These are phyloP conservation scores for Pseudonitzschia multiseries DNA, from an alignment of 108 stramenopile genomes.

Conservation along the genomic window DNA sequence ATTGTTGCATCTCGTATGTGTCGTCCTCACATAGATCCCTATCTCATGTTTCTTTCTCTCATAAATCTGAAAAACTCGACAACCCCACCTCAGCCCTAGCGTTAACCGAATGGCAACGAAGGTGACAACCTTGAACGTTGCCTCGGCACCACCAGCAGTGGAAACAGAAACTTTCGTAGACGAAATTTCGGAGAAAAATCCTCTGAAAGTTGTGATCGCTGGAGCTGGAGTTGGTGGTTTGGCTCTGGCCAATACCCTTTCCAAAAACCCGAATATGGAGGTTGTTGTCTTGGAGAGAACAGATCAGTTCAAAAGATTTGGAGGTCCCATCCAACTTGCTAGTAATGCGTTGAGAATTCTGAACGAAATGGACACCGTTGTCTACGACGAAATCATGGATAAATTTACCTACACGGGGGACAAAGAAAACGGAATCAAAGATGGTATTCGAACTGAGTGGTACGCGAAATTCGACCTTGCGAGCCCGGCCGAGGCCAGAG, in stretches of 20 bases:
- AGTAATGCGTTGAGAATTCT: slow-evolving; percentile 68
- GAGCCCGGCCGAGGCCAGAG: slow-evolving; percentile 49
- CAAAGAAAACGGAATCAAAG: slow-evolving; percentile 62
- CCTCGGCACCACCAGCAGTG: not conserved
- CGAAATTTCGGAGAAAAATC: slow-evolving; percentile 41
- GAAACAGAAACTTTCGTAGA: slow-evolving; percentile 7
- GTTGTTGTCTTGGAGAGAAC: slow-evolving; percentile 69
- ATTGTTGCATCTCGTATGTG: too few relatives aligned
- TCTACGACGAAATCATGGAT: slow-evolving; percentile 51
- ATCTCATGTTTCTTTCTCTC: too few relatives aligned
- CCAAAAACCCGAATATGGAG: slow-evolving; percentile 49
- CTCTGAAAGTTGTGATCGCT: slow-evolving; percentile 58
- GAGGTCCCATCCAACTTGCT: slow-evolving; percentile 79
- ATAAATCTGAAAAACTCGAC: not conserved
- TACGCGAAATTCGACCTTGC: slow-evolving; percentile 77
- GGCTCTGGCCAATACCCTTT: slow-evolving; percentile 52
- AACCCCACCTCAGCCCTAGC: not conserved
- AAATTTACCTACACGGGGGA: slow-evolving; percentile 74
- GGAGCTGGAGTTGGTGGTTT: slow-evolving; percentile 74
- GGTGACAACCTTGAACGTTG: slow-evolving; percentile 16
- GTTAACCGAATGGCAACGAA: not conserved
- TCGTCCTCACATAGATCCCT: too few relatives aligned
- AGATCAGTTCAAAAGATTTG: slow-evolving; percentile 65
- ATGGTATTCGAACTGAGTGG: slow-evolving; percentile 77
- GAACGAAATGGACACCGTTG: slow-evolving; percentile 47